phyloP scores from a whole-genome alignment of 2,329 filamentous ascomycete genomes.

The Myotisia sp. region DNA sequence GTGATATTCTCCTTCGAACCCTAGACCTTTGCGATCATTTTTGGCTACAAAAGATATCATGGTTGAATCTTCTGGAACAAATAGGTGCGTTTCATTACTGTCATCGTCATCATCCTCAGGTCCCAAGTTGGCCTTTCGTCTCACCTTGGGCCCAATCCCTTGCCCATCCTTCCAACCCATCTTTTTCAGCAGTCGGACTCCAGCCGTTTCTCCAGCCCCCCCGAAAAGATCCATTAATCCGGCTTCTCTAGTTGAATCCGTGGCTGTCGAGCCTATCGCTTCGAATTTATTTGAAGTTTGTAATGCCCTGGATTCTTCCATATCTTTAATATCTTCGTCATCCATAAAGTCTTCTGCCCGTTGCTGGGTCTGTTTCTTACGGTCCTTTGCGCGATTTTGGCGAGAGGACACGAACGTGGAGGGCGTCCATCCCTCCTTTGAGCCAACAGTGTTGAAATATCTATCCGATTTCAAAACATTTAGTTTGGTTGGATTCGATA shows the following conservation, averaged over 20 bases:
- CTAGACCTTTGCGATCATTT: constrained; percentile 33
- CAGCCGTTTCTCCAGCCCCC: constrained; percentile 66
- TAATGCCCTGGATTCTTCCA: constrained; percentile 60
- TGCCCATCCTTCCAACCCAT: constrained; percentile 97
- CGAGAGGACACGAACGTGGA: constrained; percentile 85
- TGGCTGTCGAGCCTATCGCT: constrained; percentile 54
- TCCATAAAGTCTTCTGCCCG: constrained; percentile 93
- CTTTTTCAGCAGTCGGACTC: constrained; percentile 64
- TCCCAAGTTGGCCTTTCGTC: constrained; percentile 56
- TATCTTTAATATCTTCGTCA: constrained; percentile 82
- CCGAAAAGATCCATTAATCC: constrained; percentile 59
- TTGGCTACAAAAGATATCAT: constrained; percentile 41
- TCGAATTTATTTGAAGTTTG: constrained; percentile 61
- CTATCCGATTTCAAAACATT: constrained; percentile 32
- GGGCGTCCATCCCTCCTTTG: constrained; percentile 95
- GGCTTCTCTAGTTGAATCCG: constrained; percentile 38
- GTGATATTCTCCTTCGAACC: constrained; percentile 30
- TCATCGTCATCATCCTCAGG: constrained; percentile 32
- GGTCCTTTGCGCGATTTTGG: constrained; percentile 57
- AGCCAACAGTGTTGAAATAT: constrained; percentile 96
- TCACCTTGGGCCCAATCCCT: constrained; percentile 76
- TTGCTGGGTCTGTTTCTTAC: constrained; percentile 39
- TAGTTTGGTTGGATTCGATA: constrained; percentile 1
- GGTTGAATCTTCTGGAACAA: constrained; percentile 66
- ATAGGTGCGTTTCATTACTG: constrained; percentile 49